These are phyloP conservation scores for Pichia pseudocactophila DNA, from an alignment of 805 yeast genomes.

Conservation along the genomic window DNA sequence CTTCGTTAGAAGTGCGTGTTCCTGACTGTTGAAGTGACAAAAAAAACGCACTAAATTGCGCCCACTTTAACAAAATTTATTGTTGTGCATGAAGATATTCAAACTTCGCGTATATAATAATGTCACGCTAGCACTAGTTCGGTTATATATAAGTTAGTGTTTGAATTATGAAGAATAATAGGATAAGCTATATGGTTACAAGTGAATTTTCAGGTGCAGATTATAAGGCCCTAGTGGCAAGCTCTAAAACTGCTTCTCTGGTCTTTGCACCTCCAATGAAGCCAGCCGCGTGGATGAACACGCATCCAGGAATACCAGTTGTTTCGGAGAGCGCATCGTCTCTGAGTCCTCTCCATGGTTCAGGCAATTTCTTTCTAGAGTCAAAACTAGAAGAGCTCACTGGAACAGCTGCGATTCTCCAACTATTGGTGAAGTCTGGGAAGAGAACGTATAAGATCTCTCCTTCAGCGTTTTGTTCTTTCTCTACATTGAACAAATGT, in stretches of 20 bases:
- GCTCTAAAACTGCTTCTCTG: slow-evolving; percentile 62
- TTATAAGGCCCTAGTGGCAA: slow-evolving; percentile 42
- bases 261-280: slow-evolving; percentile 92
- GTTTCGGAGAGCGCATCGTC: slow-evolving; percentile 69
- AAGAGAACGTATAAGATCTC: slow-evolving; percentile 70
- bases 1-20: too few relatives aligned
- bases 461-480: slow-evolving; percentile 44
- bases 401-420: slow-evolving; percentile 94
- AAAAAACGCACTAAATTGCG: too few relatives aligned
- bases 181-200: neutral
- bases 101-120: too few relatives aligned
- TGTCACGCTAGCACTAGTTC: too few relatives aligned
- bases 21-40: too few relatives aligned
- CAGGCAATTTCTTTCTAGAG: slow-evolving; percentile 82
- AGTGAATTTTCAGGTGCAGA: too few relatives aligned
- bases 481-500: slow-evolving; percentile 71
- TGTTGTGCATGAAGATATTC: too few relatives aligned
- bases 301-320: slow-evolving; percentile 79
- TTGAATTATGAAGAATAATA: neutral
- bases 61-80: too few relatives aligned
- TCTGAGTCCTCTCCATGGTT: slow-evolving; percentile 90
- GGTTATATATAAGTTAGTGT: too few relatives aligned
- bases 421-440: slow-evolving; percentile 57
- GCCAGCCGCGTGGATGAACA: slow-evolving; percentile 93
- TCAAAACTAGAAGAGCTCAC: slow-evolving; percentile 68